Conservation (phyloP, 768 basidiomycete genomes). For the Calocybe gangraenosa region DNA sequence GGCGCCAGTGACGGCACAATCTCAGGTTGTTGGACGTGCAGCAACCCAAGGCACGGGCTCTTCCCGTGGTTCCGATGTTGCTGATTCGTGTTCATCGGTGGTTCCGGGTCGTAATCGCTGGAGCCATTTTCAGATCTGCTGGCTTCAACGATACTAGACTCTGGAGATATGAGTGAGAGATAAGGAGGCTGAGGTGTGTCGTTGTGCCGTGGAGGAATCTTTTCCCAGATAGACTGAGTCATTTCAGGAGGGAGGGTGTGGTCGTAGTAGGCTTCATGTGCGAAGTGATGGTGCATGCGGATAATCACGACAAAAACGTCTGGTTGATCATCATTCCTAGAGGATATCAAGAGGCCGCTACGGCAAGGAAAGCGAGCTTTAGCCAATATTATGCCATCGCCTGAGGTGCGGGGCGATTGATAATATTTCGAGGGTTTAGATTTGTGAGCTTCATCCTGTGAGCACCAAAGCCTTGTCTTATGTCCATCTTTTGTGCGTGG, state of each 20-base stretch:
- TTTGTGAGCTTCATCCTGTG: slow-evolving; percentile 43
- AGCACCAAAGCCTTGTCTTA: slow-evolving; percentile 50
- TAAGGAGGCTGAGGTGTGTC: neutral
- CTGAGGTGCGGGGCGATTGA: slow-evolving; percentile 32
- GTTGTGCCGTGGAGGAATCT: slow-evolving; percentile 13
- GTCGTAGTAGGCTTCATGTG: slow-evolving; percentile 41
- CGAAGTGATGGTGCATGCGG: slow-evolving; percentile 40
- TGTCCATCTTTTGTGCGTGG: slow-evolving; percentile 41
- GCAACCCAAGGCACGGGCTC: neutral
- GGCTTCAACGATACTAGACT: neutral
- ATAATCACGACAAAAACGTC: slow-evolving; percentile 29
- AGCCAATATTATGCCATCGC: slow-evolving; percentile 33
- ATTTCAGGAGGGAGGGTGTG: slow-evolving; percentile 32
- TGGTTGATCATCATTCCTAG: slow-evolving; percentile 26
- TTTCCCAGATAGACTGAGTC: slow-evolving; percentile 30
- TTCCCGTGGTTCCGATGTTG: neutral
- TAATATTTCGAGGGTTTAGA: slow-evolving; percentile 31
- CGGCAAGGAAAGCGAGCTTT: slow-evolving; percentile 41
- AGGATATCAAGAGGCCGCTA: slow-evolving; percentile 43
- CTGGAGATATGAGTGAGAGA: neutral
- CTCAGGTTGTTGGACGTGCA: neutral
- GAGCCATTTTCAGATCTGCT: neutral
- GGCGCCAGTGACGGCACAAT: slow-evolving; percentile 10
- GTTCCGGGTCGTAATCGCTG: neutral
- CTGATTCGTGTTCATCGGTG: neutral